Evolutionary conservation across 2,329 filamentous ascomycete species (phyloP), one percentile per base, ranked within the genome.

Genomic region (Claviceps paspali): DNA sequence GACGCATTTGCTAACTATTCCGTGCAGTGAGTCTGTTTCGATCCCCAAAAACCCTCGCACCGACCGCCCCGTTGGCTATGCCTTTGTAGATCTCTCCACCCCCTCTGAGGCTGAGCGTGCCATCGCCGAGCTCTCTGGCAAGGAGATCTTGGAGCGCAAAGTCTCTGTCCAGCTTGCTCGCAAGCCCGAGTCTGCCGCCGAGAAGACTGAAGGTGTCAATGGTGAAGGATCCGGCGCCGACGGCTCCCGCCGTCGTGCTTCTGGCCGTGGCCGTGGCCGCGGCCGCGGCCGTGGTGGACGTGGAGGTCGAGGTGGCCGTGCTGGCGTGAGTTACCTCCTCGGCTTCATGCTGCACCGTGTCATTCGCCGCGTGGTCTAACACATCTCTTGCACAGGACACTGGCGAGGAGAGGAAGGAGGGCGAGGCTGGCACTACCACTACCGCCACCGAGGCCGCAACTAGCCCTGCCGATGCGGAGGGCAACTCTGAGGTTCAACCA

Each of bases 21-120:
- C 33, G 40, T 49, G 41, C 56, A 96, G 91, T 65, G 91, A 98
- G 73, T 93, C 85, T 63, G 88, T 88, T 63, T 96, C 91, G 52
- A 98, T 98, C 65, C 91, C 91, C 51, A 94, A 92, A 76, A 96
- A 98, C 73, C 91, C 91, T 59, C 88, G 91, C 64, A 98, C 88
- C 65, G 88, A 86, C 65, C 88, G 91, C 60, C 88, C 91, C 47
- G 91, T 98, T 61, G 91, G 91, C 58, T 98, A 96, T 64, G 91
- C 91, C 59, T 98, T 98, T 61, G 91, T 98, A 61, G 91, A 96
- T 59, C 82, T 98, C 48, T 92, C 85, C 44, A 95, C 88, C 47
- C 84, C 91, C 43, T 77, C 76, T 49, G 91, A 96, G 70, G 91
- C 91, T 47, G 84, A 95, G 67, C 84, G 86, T 62, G 91, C 91